Evolutionary conservation across 163 green algal genomes (phyloP), one percentile per base, ranked within the genome.

Genomic region (Chlamydomonas reinhardtii): DNA sequence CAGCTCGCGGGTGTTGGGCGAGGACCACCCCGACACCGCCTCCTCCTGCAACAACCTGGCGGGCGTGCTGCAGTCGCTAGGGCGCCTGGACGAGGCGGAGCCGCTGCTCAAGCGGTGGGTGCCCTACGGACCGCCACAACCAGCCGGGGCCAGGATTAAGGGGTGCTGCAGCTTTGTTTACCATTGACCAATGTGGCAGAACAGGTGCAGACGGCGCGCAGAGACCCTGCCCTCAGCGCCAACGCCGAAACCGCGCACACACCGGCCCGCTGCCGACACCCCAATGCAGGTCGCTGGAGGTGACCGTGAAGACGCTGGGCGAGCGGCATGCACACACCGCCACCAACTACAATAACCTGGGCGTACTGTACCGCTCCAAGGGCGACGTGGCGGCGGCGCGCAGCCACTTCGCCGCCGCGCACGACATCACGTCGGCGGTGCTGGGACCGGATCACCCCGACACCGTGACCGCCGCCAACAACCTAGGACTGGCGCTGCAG

Each of bases 261-360:
- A 14, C 8, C 59, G 2, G 59, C 59, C 59, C 12, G 2, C 59
- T 11, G 59, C 59, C 59, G 2, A 65, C 59, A 6, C 19, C 39
- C 5, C 39, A 48, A 8, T 48, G 39, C 64, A 84, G 78, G n/a
- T 56, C 78, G 0, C 52, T 85, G 66, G 66, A 76, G 4, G 68
- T 76, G 17, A 77, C 78, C 15, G 9, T 34, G 0, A 32, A 52
- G 48, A 62, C 66, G 20, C 68, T 85, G 66, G 78, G 78, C 31
- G 66, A 76, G n/a, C 29, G 22, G 29, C 78, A 85, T 52, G 48
- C 78, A 20, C 78, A 85, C 65, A 76, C 68, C 24, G 78, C 78
- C 68, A 85, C 78, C 66, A 35, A 48, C 48, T 66, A 77, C 78
- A 76, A 69, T 68, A 85, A 85, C 43, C 78, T 85, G 32, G 78